Evolutionary conservation across 2,329 filamentous ascomycete genomes (phyloP).

Genomic region (Pseudopithomyces chartarum): DNA sequence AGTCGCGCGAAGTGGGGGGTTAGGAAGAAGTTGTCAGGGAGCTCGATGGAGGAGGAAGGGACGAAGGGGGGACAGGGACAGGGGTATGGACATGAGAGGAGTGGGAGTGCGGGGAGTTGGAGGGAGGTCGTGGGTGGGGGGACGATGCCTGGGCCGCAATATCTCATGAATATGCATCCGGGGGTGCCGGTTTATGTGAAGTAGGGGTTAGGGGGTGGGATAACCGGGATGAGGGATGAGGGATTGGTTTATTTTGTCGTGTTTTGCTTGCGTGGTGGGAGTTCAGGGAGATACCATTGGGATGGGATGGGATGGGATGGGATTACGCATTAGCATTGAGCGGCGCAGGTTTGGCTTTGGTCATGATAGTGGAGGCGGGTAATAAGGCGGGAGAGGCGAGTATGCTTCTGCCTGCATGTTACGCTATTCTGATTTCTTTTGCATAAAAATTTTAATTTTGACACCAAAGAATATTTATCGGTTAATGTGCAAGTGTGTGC

Average conservation of each 20-base stretch:
- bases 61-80: slow-evolving; percentile 1
- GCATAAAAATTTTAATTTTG: too few species aligned
- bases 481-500: too few species aligned
- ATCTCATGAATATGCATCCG: slow-evolving; percentile 45
- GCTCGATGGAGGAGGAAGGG: slow-evolving; percentile 8
- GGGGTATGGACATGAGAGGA: slow-evolving; percentile 18
- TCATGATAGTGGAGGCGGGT: too few species aligned
- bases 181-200: slow-evolving; percentile 38
- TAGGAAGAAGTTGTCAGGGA: slow-evolving; percentile 18
- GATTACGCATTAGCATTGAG: not conserved
- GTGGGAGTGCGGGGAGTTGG: slow-evolving; percentile 10
- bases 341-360: not conserved
- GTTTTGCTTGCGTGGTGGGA: too few species aligned
- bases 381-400: too few species aligned
- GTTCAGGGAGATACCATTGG: too few species aligned
- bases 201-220: not conserved
- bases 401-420: too few species aligned
- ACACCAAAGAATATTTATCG: too few species aligned
- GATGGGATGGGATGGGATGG: not conserved
- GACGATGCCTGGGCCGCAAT: slow-evolving; percentile 43
- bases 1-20: slow-evolving; percentile 24
- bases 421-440: too few species aligned
- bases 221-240: too few species aligned
- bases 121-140: slow-evolving; percentile 31
- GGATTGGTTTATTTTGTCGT: not conserved